A percentile compares a stretch with the other conserved stretches of the same genome.
phyloP scores from a whole-genome alignment of 2,329 filamentous ascomycete species.

The Ascochyta pisi region DNA sequence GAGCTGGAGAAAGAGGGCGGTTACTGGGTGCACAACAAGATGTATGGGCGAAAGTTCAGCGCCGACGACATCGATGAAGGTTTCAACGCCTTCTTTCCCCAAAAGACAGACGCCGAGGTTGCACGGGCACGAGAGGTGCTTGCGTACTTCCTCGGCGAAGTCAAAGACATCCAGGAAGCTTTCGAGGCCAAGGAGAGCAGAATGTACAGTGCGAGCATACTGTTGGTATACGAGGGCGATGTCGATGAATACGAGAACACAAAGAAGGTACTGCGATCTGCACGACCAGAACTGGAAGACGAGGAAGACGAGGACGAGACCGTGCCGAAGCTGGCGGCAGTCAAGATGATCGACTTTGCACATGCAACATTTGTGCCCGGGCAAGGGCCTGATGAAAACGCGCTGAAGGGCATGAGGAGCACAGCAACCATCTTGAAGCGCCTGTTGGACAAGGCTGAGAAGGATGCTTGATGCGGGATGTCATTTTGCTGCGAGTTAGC shows the following conservation, averaged over 20 bases:
- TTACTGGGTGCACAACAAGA: constrained; percentile 69
- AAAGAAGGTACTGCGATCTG: constrained; percentile 36
- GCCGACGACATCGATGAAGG: constrained; percentile 63
- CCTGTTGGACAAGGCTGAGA: constrained; percentile 52
- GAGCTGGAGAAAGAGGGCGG: constrained; percentile 56
- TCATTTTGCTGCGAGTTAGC: constrained; percentile 7
- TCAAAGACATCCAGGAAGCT: constrained; percentile 62
- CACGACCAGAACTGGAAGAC: constrained; percentile 29
- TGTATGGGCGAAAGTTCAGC: constrained; percentile 67
- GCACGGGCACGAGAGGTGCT: constrained; percentile 57
- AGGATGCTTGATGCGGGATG: constrained; percentile 10
- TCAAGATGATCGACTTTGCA: constrained; percentile 96
- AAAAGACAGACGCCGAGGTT: constrained; percentile 32
- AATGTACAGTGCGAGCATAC: constrained; percentile 71
- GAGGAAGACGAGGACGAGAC: constrained; percentile 55
- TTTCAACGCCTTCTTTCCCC: constrained; percentile 62
- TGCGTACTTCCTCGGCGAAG: constrained; percentile 51
- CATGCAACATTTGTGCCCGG: constrained; percentile 86
- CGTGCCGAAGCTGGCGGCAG: constrained; percentile 71
- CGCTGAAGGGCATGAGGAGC: constrained; percentile 75
- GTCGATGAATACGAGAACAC: constrained; percentile 59
- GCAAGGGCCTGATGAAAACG: constrained; percentile 84
- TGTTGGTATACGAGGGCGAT: constrained; percentile 73
- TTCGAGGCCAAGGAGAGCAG: constrained; percentile 68
- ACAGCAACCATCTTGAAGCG: constrained; percentile 74